Conservation (phyloP, 345 rosid genomes). For the Eutrema heterophyllum region DNA sequence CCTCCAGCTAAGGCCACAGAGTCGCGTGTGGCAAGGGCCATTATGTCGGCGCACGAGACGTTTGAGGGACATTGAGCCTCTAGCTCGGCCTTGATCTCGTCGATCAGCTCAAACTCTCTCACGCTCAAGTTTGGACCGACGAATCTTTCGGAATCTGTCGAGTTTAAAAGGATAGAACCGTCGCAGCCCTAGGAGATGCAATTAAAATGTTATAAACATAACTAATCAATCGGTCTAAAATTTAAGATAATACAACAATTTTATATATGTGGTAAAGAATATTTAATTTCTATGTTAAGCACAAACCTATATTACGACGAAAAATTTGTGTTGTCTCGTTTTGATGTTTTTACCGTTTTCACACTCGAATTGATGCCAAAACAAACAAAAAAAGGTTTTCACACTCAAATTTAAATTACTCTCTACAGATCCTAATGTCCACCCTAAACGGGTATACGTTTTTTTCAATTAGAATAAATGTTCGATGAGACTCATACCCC, state of each 20-base stretch:
- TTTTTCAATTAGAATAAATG: not conserved
- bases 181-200: conserved; percentile 14
- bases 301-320: not conserved
- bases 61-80: conserved; percentile 21
- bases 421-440: not conserved
- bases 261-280: not conserved
- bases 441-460: not conserved
- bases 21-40: conserved; percentile 56
- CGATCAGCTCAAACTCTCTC: conserved; percentile 20
- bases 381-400: too few species aligned
- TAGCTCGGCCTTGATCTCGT: conserved; percentile 7
- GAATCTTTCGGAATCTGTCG: conserved; percentile 3
- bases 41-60: conserved; percentile 26
- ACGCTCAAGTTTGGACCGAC: conserved; percentile 18
- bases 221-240: not conserved
- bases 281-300: not conserved
- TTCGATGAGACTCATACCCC: conserved; percentile 7
- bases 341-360: not conserved
- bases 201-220: not conserved
- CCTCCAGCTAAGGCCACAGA: conserved; percentile 50
- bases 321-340: not conserved
- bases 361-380: not conserved
- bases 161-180: conserved; percentile 12
- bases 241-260: not conserved
- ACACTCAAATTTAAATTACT: not conserved